Conservation (phyloP, 768 basidiomycete species). For the Serendipita vermifera region DNA sequence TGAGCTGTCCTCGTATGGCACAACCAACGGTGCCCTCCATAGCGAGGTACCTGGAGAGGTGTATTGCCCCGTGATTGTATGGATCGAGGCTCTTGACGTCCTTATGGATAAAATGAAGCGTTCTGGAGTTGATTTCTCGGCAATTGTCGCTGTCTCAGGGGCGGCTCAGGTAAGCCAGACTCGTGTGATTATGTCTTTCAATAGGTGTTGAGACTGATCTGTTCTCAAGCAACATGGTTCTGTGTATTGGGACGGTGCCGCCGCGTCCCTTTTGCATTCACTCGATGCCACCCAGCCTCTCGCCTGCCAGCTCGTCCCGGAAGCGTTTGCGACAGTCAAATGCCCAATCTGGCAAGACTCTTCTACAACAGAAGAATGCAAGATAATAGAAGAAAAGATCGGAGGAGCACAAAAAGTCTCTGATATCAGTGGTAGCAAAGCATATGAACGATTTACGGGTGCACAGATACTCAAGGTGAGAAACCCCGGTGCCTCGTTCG, state of each 20-base stretch:
- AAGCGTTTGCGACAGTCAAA: slow-evolving; percentile 52
- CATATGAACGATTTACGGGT: slow-evolving; percentile 81
- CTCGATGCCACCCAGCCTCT: slow-evolving; percentile 24
- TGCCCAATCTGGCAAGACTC: slow-evolving; percentile 90
- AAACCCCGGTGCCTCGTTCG: slow-evolving; percentile 1
- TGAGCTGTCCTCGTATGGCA: slow-evolving; percentile 59
- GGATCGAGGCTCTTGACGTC: slow-evolving; percentile 75
- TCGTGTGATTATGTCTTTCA: background rate
- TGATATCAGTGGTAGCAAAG: slow-evolving; percentile 65
- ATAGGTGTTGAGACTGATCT: too few species aligned
- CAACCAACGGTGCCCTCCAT: slow-evolving; percentile 49
- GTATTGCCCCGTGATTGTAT: slow-evolving; percentile 68
- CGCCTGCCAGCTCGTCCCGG: slow-evolving; percentile 24
- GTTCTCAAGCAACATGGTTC: slow-evolving; percentile 65
- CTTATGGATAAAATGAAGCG: slow-evolving; percentile 49
- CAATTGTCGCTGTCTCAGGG: slow-evolving; percentile 56
- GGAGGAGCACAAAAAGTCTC: slow-evolving; percentile 63
- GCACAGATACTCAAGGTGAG: slow-evolving; percentile 66
- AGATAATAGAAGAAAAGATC: slow-evolving; percentile 46
- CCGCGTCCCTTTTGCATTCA: slow-evolving; percentile 37
- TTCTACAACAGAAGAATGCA: slow-evolving; percentile 65
- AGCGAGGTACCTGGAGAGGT: slow-evolving; percentile 62
- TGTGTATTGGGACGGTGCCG: slow-evolving; percentile 61
- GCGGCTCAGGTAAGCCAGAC: slow-evolving; percentile 52
- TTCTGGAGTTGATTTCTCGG: slow-evolving; percentile 43